Base-by-base conservation (phyloP, 192 early-diverging fungal genomes). In the Phycomyces blakesleeanus region DNA sequence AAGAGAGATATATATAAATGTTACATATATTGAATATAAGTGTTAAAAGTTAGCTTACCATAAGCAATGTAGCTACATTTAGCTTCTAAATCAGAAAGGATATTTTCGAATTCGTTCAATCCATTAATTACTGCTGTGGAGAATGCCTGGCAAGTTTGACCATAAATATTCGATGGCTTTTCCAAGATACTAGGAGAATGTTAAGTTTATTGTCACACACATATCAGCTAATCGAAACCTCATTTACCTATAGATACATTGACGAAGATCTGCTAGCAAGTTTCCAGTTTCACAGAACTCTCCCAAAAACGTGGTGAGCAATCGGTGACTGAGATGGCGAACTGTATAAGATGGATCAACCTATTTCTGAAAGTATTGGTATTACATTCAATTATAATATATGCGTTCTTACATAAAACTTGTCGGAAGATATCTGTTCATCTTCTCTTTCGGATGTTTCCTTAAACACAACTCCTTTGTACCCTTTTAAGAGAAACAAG, bases 111-210 rank as follows among this genome's bases (percentile, higher is more conserved):
- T 6, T 66, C 50, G 10, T 52, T 41, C 0, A 78, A 18, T 40
- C 58, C 47, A 10, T 55, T 57, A 9, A 51, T 15, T 7, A 78
- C 38, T 15, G 66, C 53, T 10, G 57, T 22, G 12, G 73, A 57
- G 66, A 78, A 78, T 5, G 77, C 74, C 41, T 78, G 77, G n/a
- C 58, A 56, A 0, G 77, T 78, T 56, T 73, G 69, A 11, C 77
- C 77, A 63, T 73, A 75, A n/a, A 55, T 22, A n/a, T 47, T 26
- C 8, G 66, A 22, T 7, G 27, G 58, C 10, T 12, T 5, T 15
- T 18, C 20, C 37, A 58, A 38, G 7, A 59, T 54, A 54, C 57
- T 67, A 22, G 29, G 0, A 3, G 3, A 29, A 60, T 47, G 39
- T 20, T 29, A 42, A 60, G 42, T 10, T 24, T 54, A 34, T 2